phyloP scores from a whole-genome alignment of 228 moss, liverwort and hornwort genomes.

The Sphagnum fallax region DNA sequence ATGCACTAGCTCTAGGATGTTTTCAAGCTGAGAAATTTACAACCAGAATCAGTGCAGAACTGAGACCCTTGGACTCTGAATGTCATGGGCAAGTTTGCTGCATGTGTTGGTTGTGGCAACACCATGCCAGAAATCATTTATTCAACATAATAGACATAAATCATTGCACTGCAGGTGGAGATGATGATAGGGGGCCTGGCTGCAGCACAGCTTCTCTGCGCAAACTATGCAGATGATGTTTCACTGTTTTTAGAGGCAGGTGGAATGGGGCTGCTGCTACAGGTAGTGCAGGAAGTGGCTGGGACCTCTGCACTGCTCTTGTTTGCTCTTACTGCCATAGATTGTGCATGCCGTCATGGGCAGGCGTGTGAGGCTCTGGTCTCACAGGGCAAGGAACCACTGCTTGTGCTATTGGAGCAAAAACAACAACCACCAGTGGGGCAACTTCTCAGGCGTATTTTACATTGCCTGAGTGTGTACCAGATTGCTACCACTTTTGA shows the following conservation, averaged over 20 bases:
- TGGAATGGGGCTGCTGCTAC: conserved; percentile 62
- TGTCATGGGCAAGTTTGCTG: neutral
- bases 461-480: conserved; percentile 74
- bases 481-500: conserved; percentile 65
- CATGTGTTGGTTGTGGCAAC: neutral
- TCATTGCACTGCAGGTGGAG: conserved; percentile 54
- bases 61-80: neutral
- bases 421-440: conserved; percentile 62
- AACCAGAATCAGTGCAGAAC: neutral
- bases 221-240: conserved; percentile 46
- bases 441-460: conserved; percentile 45
- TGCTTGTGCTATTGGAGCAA: conserved; percentile 50
- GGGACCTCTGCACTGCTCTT: conserved; percentile 63
- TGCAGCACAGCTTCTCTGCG: conserved; percentile 85
- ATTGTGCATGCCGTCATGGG: conserved; percentile 64
- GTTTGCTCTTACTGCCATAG: conserved; percentile 64
- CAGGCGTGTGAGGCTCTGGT: conserved; percentile 75
- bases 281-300: conserved; percentile 66
- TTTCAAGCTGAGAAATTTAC: neutral
- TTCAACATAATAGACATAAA: neutral
- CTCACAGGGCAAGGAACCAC: conserved; percentile 36
- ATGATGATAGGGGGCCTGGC: conserved; percentile 87
- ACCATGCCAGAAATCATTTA: neutral
- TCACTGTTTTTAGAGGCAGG: conserved; percentile 61
- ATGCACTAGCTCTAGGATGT: neutral